Evolutionary conservation across 108 stramenopile species (phyloP), one percentile per base, ranked within the genome.

Genomic region (Cyclostephanos tholiformis): DNA sequence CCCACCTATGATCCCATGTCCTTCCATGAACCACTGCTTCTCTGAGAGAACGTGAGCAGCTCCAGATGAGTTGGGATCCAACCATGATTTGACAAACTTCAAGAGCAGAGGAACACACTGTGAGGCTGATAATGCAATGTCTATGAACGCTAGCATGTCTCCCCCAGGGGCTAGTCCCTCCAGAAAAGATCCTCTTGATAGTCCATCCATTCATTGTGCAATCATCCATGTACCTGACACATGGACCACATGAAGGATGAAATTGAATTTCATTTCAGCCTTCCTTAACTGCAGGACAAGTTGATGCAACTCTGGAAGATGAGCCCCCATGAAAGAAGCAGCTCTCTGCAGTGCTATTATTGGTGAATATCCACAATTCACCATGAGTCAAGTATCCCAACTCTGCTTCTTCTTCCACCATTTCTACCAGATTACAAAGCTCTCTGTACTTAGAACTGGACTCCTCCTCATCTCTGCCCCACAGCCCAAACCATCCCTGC

Each of bases 181-280:
- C 17, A 14, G 32, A 7, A 77, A 35, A 17, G 35, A 32, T 22
- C 82, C 82, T 5, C 76, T 11, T 10, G 72, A 67, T 16, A 72
- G 30, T 0, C 70, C 75, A 51, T 82, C 80, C 0, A 71, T 77
- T 12, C 74, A 75, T 38, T 76, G 70, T 16, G 36, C 71, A 29
- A 77, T 82, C 82, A 82, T 82, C 6, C 76, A 41, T 4, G 72
- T 83, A 22, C 82, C 82, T 2, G 77, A 57, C 0, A 78, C 71
- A 6, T 68, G 67, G 2, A 83, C 57, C 1, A 76, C 22, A 44
- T 64, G 74, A 29, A 63, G 46, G 11, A 7, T 9, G 11, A 60
- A 32, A 1, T 14, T 2, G 17, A 0, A 2, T 0, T 60, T 16
- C 5, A 60, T 1, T 4, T 60, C 59, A 0, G 38, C 0, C 6